Evolutionary conservation across 1,139 yeast species (phyloP).

Genomic region (Blastobotrys serpentis): DNA sequence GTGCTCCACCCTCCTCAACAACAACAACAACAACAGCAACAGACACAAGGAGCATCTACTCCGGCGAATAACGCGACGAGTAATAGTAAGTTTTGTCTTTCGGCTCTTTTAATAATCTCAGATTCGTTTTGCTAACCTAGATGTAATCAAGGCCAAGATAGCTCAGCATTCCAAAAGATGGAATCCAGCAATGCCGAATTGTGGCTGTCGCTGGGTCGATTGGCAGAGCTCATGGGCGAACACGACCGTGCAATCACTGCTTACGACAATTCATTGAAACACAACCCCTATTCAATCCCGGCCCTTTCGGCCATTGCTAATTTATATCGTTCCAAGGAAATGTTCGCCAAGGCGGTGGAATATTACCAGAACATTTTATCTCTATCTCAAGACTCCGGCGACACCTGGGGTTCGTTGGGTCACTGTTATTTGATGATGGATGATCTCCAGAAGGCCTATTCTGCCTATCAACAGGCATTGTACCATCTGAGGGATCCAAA

Average conservation of each 20-base stretch:
- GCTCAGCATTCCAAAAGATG: constrained; percentile 49
- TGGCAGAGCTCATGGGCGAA: constrained; percentile 88
- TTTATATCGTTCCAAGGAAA: constrained; percentile 82
- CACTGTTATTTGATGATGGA: constrained; percentile 97
- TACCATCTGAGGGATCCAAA: constrained; percentile 89
- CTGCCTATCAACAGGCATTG: constrained; percentile 94
- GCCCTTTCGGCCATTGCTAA: constrained; percentile 85
- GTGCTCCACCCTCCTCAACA: constrained; percentile 15
- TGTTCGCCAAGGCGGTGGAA: constrained; percentile 91
- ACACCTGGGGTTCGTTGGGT: constrained; percentile 95
- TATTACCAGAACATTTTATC: constrained; percentile 83
- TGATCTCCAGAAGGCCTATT: constrained; percentile 90
- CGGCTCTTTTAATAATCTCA: neutral
- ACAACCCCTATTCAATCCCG: constrained; percentile 81
- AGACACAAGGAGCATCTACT: constrained; percentile 5
- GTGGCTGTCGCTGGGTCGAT: constrained; percentile 84
- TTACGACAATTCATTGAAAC: constrained; percentile 86
- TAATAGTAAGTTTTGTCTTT: constrained; percentile 3
- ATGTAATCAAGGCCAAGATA: no score
- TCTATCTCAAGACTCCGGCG: constrained; percentile 85
- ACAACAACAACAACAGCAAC: constrained; percentile 7
- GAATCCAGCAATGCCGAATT: constrained; percentile 72
- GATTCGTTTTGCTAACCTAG: no score
- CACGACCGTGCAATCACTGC: constrained; percentile 86
- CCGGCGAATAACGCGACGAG: constrained; percentile 6